phyloP scores from a whole-genome alignment of 2,329 filamentous ascomycete genomes.

The Gremmenia infestans region DNA sequence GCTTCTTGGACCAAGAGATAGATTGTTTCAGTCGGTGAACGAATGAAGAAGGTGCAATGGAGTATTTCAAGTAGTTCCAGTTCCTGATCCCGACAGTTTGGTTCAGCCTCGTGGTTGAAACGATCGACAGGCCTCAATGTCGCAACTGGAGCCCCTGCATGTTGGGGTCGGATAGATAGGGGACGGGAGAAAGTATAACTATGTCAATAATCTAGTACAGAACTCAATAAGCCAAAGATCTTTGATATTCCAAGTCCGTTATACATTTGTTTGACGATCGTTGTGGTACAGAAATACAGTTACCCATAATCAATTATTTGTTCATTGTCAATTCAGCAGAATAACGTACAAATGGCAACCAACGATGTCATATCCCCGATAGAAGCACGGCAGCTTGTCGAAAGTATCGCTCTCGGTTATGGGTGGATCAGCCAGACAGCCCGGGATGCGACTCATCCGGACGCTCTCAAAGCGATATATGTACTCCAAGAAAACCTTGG shows the following conservation, averaged over 20 bases:
- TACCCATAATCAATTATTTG: too few relatives aligned
- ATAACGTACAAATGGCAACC: neutral
- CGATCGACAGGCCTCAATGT: constrained; percentile 1
- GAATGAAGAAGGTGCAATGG: constrained; percentile 6
- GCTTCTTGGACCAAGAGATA: too few relatives aligned
- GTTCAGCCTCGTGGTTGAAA: constrained; percentile 4
- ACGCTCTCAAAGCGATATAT: constrained; percentile 5
- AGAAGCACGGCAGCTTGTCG: constrained; percentile 2
- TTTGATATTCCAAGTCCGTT: too few relatives aligned
- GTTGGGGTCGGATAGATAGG: neutral
- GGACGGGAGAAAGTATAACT: too few relatives aligned
- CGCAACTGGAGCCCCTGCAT: constrained; percentile 1
- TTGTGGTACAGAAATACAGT: too few relatives aligned
- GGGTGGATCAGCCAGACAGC: constrained; percentile 6
- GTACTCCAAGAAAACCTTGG: constrained; percentile 5
- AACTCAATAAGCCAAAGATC: too few relatives aligned
- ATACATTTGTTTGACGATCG: too few relatives aligned
- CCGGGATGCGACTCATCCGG: constrained; percentile 3
- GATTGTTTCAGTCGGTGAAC: neutral
- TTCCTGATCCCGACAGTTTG: constrained; percentile 5
- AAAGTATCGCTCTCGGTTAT: constrained; percentile 6
- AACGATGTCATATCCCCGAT: constrained; percentile 2
- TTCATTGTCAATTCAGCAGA: neutral
- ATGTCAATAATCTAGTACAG: too few relatives aligned
- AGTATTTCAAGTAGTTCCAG: constrained; percentile 2